Percentiles rank a stretch among this genome's conserved stretches.
Evolutionary conservation across 2,329 filamentous ascomycete species (phyloP).

Genomic region (Alternaria panax): DNA sequence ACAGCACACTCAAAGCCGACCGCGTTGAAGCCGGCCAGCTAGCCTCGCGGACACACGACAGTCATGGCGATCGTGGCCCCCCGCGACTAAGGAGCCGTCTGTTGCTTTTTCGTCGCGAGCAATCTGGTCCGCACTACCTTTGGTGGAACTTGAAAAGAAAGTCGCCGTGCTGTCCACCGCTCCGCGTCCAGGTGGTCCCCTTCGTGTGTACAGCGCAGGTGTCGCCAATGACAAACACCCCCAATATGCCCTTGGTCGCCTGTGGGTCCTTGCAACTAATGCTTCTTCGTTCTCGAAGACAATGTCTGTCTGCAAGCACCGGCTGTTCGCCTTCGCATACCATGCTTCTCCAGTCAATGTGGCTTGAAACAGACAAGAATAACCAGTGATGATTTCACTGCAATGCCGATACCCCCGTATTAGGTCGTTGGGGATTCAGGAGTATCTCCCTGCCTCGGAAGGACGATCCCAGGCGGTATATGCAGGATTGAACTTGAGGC

Average conservation of each 20-base stretch:
- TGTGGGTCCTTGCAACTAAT: constrained; percentile 12
- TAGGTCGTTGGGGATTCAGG: constrained; percentile 4
- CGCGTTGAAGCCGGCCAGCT: constrained; percentile 4
- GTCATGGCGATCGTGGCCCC: not conserved
- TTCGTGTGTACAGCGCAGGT: not conserved
- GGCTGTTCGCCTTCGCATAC: constrained; percentile 16
- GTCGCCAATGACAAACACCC: constrained; percentile 2
- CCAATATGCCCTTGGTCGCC: constrained; percentile 1
- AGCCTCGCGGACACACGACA: constrained; percentile 6
- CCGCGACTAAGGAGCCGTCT: not conserved
- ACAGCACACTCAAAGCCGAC: constrained; percentile 5
- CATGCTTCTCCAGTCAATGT: constrained; percentile 11
- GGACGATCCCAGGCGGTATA: constrained; percentile 3
- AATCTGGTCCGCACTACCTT: not conserved
- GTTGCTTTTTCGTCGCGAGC: constrained; percentile 12
- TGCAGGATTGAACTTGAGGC: constrained; percentile 10
- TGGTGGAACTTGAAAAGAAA: constrained; percentile 9
- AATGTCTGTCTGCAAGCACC: constrained; percentile 28
- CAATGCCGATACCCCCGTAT: constrained; percentile 4
- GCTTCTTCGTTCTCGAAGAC: constrained; percentile 16
- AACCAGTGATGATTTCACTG: constrained; percentile 22
- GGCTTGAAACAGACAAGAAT: constrained; percentile 18
- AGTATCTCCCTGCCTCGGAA: constrained; percentile 6
- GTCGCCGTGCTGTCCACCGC: not conserved
- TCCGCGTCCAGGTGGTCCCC: not conserved